A percentile compares a stretch with the other conserved stretches of the same genome.
Conservation (phyloP, 352 stramenopile genomes). For the Phytophthora pisi region DNA sequence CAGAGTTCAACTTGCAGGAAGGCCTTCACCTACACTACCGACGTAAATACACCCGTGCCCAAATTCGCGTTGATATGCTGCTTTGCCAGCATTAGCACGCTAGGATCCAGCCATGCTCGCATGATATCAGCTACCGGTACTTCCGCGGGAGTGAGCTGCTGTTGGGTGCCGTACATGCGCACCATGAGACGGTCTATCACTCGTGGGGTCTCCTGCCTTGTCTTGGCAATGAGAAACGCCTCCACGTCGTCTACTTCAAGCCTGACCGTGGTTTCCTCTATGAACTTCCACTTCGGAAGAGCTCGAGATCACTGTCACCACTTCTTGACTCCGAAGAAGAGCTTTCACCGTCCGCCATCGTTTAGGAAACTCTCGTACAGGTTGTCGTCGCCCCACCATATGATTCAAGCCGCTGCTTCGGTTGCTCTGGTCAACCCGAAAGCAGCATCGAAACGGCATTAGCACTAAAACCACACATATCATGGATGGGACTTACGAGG, state of each 20-base stretch:
- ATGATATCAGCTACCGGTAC: constrained; percentile 5
- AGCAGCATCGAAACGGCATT: neutral
- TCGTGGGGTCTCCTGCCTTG: neutral
- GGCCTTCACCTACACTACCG: neutral
- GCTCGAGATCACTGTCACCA: neutral
- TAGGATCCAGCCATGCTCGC: neutral
- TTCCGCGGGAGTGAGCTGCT: neutral
- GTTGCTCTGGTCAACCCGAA: neutral
- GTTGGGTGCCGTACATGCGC: constrained; percentile 3
- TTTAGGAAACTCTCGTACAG: neutral
- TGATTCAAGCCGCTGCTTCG: neutral
- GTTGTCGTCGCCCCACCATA: neutral
- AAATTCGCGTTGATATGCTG: constrained; percentile 13
- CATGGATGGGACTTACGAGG: neutral
- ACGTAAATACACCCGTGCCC: neutral
- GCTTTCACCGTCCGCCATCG: neutral
- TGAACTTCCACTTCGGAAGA: constrained; percentile 1
- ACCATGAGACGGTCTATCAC: constrained; percentile 6
- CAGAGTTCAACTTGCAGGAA: constrained; percentile 6
- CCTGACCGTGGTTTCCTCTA: neutral
- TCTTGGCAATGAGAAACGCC: neutral
- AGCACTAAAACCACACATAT: neutral
- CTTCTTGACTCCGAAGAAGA: neutral
- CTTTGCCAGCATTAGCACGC: constrained; percentile 2
- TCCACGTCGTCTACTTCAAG: neutral